Conservation (phyloP, 2,329 filamentous ascomycete genomes). For the Colletotrichum scovillei region DNA sequence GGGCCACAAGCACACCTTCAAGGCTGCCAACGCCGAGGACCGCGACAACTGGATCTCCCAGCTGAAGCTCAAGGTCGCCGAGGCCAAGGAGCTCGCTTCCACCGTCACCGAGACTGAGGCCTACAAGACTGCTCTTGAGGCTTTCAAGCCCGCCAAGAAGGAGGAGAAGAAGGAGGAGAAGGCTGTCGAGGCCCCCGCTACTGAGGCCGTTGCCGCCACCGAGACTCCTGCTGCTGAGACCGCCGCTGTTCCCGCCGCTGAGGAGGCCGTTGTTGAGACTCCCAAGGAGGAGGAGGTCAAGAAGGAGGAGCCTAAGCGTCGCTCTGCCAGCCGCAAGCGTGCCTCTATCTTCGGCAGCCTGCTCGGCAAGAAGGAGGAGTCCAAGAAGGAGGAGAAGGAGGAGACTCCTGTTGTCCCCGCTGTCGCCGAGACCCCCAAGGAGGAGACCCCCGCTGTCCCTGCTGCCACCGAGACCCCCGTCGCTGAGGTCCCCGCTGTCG, state of each 20-base stretch:
- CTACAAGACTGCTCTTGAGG: slow-evolving; percentile 89
- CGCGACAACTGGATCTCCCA: slow-evolving; percentile 93
- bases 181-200: slow-evolving; percentile 51
- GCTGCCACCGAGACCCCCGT: slow-evolving; percentile 48
- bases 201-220: slow-evolving; percentile 45
- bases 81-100: slow-evolving; percentile 85
- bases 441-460: slow-evolving; percentile 43
- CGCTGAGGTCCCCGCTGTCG: slow-evolving; percentile 47
- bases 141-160: slow-evolving; percentile 63
- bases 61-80: slow-evolving; percentile 82
- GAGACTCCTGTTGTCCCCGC: slow-evolving; percentile 48
- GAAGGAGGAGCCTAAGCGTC: slow-evolving; percentile 70
- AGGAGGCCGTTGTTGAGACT: slow-evolving; percentile 48
- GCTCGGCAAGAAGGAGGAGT: slow-evolving; percentile 66
- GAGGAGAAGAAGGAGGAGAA: slow-evolving; percentile 61
- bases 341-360: slow-evolving; percentile 71
- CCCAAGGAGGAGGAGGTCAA: slow-evolving; percentile 56
- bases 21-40: slow-evolving; percentile 79
- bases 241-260: slow-evolving; percentile 42
- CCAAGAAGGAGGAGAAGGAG: slow-evolving; percentile 56
- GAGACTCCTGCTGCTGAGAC: slow-evolving; percentile 43
- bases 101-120: slow-evolving; percentile 81
- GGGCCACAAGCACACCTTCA: slow-evolving; percentile 94
- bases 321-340: slow-evolving; percentile 74
- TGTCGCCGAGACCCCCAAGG: slow-evolving; percentile 43